Evolutionary conservation across 805 yeast genomes (phyloP).

Genomic region (Wickerhamiella spandovensis): DNA sequence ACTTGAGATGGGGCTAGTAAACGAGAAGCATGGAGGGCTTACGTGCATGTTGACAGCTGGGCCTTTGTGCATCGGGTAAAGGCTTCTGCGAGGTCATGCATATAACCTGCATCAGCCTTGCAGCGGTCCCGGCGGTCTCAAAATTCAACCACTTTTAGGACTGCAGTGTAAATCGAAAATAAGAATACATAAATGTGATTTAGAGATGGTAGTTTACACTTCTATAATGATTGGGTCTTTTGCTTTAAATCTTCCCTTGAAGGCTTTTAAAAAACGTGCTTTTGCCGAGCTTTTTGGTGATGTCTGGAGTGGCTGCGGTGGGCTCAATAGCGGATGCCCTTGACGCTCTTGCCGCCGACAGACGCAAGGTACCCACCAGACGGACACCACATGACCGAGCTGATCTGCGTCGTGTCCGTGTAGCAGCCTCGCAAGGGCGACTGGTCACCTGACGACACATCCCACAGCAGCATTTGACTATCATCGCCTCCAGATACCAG

Average conservation of each 20-base stretch:
- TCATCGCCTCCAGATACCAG: conserved; percentile 61
- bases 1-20: no score
- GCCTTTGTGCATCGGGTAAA: background rate
- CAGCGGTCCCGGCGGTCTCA: no score
- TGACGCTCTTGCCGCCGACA: conserved; percentile 37
- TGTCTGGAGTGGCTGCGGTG: background rate
- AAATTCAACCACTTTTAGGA: no score
- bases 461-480: conserved; percentile 52
- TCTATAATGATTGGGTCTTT: no score
- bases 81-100: background rate
- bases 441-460: conserved; percentile 36
- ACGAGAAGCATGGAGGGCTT: background rate
- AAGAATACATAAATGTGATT: no score
- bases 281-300: no score
- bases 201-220: no score
- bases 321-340: background rate
- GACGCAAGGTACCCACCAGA: conserved; percentile 74
- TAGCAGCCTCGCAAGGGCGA: conserved; percentile 32
- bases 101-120: background rate
- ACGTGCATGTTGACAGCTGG: background rate
- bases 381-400: conserved; percentile 60
- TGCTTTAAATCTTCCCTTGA: no score
- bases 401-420: conserved; percentile 57
- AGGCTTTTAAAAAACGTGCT: no score
- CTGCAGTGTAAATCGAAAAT: no score